Evolutionary conservation across 257 asterid species (phyloP), one percentile per base, ranked within the genome.

Genomic region (Ajuga chamaepitys): DNA sequence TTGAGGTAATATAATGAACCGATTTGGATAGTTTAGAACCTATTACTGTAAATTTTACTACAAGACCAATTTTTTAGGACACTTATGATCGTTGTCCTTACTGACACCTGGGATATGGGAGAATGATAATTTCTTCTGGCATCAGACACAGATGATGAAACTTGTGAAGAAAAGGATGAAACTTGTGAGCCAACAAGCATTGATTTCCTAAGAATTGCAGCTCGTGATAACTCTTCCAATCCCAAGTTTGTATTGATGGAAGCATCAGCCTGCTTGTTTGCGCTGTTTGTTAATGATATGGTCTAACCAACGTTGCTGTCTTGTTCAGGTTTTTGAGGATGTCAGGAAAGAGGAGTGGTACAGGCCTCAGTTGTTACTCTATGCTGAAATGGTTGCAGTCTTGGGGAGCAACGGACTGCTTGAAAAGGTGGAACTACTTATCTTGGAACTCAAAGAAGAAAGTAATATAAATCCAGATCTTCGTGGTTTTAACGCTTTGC

Each of bases 271-370:
- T 58, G 37, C 46, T 67, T 45, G 22, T 57, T 45, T 4, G 37
- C 22, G 18, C 63, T 62, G 21, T 45, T 58, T 64, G 38, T 38
- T 38, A 48, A 35, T 21, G 34, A 25, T 58, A 30, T 41, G 9
- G 37, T 66, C 35, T 44, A 52, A 71, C 34, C 12, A 16, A 3
- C 25, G 14, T 10, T 42, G 14, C 48, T 65, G 28, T 62, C 20
- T 52, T 70, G 11, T 76, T 44, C 63, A 88, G 95, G 90, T 83
- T 26, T 88, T 88, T 13, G 83, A 75, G 78, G 88, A 88, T 66
- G 62, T 88, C 50, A 79, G 71, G 72, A 75, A 77, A 51, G 95
- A 88, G 83, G 75, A 67, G 50, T 82, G 91, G 82, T 88, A 88
- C 64, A 80, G 60, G 72, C 94, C 94, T 41, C 79, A 77, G 68